Conservation (phyloP, 257 asterid species). For the Solanum medicagineum region DNA sequence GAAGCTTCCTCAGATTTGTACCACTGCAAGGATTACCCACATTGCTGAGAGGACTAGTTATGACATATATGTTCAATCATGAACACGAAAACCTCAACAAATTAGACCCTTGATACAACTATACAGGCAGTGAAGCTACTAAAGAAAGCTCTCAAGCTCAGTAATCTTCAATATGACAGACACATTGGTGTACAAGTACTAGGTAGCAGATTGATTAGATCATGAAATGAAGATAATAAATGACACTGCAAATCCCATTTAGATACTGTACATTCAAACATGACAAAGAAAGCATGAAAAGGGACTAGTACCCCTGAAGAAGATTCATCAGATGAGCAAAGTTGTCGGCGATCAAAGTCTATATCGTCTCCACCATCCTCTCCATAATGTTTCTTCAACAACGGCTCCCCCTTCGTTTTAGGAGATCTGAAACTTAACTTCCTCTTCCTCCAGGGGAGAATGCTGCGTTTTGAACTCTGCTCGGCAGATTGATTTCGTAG, state of each 20-base stretch:
- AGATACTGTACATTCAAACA: not conserved
- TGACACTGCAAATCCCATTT: not conserved
- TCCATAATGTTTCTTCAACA: slow-evolving; percentile 47
- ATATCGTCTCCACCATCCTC: slow-evolving; percentile 95
- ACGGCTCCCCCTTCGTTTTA: slow-evolving; percentile 63
- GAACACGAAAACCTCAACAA: not conserved
- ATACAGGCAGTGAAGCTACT: not conserved
- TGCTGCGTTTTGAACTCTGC: slow-evolving; percentile 32
- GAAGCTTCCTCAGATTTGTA: not conserved
- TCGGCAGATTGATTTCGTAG: slow-evolving; percentile 10
- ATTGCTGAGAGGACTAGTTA: not conserved
- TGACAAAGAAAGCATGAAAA: not conserved
- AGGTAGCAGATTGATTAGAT: not conserved
- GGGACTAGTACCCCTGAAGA: slow-evolving; percentile 24
- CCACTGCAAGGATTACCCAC: not conserved
- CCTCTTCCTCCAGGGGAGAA: slow-evolving; percentile 79
- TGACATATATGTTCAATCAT: not conserved
- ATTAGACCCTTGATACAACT: not conserved
- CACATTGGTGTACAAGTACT: not conserved
- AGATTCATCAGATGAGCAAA: slow-evolving; percentile 67
- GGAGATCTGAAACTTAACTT: slow-evolving; percentile 57
- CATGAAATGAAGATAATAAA: not conserved
- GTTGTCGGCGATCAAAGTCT: slow-evolving; percentile 82
- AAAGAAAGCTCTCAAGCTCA: not conserved
- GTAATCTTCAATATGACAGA: not conserved